Evolutionary conservation across 331 rosid species (phyloP), one percentile per base, ranked within the genome.

Genomic region (Stylosanthes scabra): DNA sequence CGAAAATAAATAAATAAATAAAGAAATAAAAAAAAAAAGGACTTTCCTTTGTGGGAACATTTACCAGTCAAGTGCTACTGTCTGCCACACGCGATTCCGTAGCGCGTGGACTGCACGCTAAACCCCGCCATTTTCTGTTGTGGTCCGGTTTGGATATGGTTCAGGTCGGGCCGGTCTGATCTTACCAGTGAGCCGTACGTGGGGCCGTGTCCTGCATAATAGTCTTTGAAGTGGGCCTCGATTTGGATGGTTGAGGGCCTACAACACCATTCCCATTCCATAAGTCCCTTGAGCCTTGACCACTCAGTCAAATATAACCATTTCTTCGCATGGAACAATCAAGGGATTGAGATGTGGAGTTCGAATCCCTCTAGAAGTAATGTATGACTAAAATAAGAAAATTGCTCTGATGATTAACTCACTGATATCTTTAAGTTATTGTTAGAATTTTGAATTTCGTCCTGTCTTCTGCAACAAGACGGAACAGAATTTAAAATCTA

Each of bases 271-370:
- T 7, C 8, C 39, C 13, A 65, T 51, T 9, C 63, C 56, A 31
- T 80, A 68, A 68, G 76, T 9, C n/a, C n/a, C n/a, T n/a, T n/a
- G n/a, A n/a, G n/a, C 63, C 63, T 29, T 80, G 72, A 74, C 83
- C 83, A 62, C 63, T 59, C 76, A 80, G 2, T 41, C 46, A 41
- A 39, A 20, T n/a, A n/a, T n/a, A n/a, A n/a, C n/a, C n/a, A n/a
- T n/a, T n/a, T n/a, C n/a, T n/a, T n/a, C n/a, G n/a, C n/a, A n/a
- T n/a, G n/a, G 25, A 20, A 20, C 25, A 20, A 20, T 20, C 0
- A 20, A 20, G 1, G 25, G 25, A 1, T 20, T 1, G 0, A 20
- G 25, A 20, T 20, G 1, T 20, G 25, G 25, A 20, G 25, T 20
- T 20, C 25, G 25, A 20, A 20, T 20, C 25, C 25, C 25, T 20